Conservation (phyloP, 345 rosid genomes). For the Litchi chinensis region DNA sequence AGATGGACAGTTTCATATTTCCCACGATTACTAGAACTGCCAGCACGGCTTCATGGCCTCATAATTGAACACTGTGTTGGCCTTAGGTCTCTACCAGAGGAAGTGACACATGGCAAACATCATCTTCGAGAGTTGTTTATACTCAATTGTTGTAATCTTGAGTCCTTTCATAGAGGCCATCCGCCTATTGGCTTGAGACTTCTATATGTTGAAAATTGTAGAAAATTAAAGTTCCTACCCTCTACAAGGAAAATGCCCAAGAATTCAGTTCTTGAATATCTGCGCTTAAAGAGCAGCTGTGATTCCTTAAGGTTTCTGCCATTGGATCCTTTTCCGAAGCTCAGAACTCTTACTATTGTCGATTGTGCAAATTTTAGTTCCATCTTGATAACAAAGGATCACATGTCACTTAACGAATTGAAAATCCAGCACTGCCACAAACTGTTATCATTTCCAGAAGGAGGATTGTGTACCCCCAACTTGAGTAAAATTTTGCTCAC, state of each 20-base stretch:
- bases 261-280: constrained; percentile 29
- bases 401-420: too few species aligned
- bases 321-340: constrained; percentile 27
- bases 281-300: constrained; percentile 35
- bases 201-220: constrained; percentile 31
- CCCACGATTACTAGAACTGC: constrained; percentile 34
- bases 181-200: constrained; percentile 27
- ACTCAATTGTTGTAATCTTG: constrained; percentile 28
- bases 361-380: constrained; percentile 11
- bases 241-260: constrained; percentile 13
- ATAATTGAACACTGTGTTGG: constrained; percentile 33
- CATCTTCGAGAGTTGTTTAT: constrained; percentile 31
- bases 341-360: constrained; percentile 29
- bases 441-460: too few species aligned
- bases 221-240: constrained; percentile 32
- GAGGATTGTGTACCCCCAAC: too few species aligned
- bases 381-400: too few species aligned
- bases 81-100: constrained; percentile 22
- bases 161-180: constrained; percentile 28
- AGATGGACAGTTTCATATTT: constrained; percentile 7
- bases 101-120: constrained; percentile 5
- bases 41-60: constrained; percentile 28
- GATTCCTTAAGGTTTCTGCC: constrained; percentile 27
- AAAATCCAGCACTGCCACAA: too few species aligned
- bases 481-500: too few species aligned